Conservation (phyloP, 2,329 filamentous ascomycete genomes). For the Apiospora koreana region DNA sequence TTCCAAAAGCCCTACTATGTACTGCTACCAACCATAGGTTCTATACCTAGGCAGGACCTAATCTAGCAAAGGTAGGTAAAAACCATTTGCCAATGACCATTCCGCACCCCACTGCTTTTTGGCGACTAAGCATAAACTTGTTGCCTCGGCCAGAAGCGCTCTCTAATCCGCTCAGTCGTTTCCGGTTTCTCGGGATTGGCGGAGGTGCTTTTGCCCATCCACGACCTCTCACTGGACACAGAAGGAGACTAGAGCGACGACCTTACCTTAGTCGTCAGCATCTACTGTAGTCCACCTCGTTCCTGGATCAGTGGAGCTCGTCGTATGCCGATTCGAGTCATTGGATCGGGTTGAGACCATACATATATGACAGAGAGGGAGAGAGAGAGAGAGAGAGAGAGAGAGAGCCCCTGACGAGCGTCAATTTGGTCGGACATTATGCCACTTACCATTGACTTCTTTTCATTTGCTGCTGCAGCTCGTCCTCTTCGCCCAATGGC, state of each 20-base stretch:
- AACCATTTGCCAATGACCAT: no score
- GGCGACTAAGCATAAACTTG: neutral
- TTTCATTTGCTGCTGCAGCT: neutral
- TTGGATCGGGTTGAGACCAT: neutral
- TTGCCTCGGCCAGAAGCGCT: neutral
- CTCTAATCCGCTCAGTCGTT: slow-evolving; percentile 1
- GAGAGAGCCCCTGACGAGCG: neutral
- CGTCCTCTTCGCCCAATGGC: neutral
- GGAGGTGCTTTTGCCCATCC: neutral
- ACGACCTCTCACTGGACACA: neutral
- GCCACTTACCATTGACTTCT: neutral
- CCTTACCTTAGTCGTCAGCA: neutral
- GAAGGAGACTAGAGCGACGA: neutral
- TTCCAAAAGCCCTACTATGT: neutral
- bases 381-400: neutral
- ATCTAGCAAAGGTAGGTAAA: neutral
- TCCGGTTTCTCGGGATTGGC: neutral
- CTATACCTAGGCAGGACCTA: neutral
- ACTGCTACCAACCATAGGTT: no score
- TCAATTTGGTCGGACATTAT: neutral
- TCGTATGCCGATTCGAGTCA: neutral
- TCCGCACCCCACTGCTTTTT: neutral
- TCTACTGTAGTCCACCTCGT: neutral
- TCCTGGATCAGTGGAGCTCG: neutral
- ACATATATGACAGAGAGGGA: neutral